A percentile compares a stretch with the other conserved stretches of the same genome.
These are phyloP conservation scores for Botrytis cinerea DNA, from an alignment of 2,329 filamentous ascomycete genomes.

Conservation along the genomic window DNA sequence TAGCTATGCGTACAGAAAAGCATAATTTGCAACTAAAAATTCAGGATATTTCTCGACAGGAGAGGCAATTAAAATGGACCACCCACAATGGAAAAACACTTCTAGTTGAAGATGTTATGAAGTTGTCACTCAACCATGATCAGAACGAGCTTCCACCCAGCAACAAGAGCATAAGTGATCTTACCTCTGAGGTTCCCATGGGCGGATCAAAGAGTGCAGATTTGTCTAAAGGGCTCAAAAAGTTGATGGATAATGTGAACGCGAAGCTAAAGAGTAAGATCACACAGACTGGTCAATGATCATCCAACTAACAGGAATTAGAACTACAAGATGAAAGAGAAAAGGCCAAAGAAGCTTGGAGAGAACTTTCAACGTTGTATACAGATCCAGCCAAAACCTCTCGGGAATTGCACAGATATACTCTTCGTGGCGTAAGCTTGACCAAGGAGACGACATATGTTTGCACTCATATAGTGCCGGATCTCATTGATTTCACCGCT, in stretches of 20 bases:
- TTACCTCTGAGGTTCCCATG: background rate
- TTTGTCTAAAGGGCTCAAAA: slow-evolving; percentile 37
- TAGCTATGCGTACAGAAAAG: slow-evolving; percentile 45
- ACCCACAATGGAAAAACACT: slow-evolving; percentile 31
- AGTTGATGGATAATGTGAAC: slow-evolving; percentile 40
- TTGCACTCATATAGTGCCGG: slow-evolving; percentile 48
- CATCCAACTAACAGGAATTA: slow-evolving; percentile 31
- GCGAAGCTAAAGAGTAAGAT: slow-evolving; percentile 39
- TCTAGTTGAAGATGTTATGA: slow-evolving; percentile 40
- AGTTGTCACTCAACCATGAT: slow-evolving; percentile 39
- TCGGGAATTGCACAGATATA: slow-evolving; percentile 45
- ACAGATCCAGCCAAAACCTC: slow-evolving; percentile 35
- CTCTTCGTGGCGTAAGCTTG: slow-evolving; percentile 54
- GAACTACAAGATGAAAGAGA: slow-evolving; percentile 39
- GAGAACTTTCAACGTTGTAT: slow-evolving; percentile 47
- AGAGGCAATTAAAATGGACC: slow-evolving; percentile 31
- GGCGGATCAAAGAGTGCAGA: slow-evolving; percentile 26
- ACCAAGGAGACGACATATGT: slow-evolving; percentile 52
- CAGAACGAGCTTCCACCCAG: slow-evolving; percentile 18
- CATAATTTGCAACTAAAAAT: slow-evolving; percentile 31
- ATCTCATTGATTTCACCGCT: slow-evolving; percentile 47
- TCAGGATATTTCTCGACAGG: slow-evolving; percentile 12
- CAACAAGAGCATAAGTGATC: background rate
- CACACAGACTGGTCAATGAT: background rate
- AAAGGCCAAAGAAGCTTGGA: slow-evolving; percentile 37